Conservation (phyloP, 805 yeast species). For the Ogataea dorogensis region DNA sequence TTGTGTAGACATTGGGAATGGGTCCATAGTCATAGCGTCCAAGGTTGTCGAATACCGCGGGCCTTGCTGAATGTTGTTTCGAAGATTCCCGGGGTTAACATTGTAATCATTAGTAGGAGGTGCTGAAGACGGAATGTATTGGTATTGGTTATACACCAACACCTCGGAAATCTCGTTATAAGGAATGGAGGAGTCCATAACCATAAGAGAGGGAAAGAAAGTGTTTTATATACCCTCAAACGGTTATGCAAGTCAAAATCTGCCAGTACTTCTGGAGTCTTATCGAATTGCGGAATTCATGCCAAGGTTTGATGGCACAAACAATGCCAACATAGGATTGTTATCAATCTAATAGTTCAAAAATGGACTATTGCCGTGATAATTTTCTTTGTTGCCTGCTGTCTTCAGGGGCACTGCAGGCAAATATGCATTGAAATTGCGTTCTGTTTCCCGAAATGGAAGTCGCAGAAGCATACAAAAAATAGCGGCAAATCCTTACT, state of each 20-base stretch:
- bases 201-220: background rate
- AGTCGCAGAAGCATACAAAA: background rate
- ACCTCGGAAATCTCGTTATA: conserved; percentile 17
- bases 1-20: background rate
- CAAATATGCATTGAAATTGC: conserved; percentile 1
- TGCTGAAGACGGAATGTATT: conserved; percentile 12
- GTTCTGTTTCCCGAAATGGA: background rate
- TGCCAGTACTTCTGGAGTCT: background rate
- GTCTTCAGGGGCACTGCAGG: conserved; percentile 8
- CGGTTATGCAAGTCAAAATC: conserved; percentile 3
- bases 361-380: conserved; percentile 4
- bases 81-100: background rate
- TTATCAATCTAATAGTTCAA: conserved; percentile 4
- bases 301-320: conserved; percentile 4
- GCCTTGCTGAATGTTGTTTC: conserved; percentile 2
- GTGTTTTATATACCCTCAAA: conserved; percentile 2
- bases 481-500: background rate
- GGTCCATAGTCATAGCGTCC: conserved; percentile 1
- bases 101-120: conserved; percentile 8
- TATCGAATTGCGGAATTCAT: conserved; percentile 7
- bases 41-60: conserved; percentile 3
- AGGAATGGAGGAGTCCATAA: conserved; percentile 16
- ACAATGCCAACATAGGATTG: conserved; percentile 2
- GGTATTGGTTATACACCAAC: conserved; percentile 17
- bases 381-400: conserved; percentile 1